Base-by-base conservation (phyloP, 345 rosid species). In the Noccaea bulbosa region DNA sequence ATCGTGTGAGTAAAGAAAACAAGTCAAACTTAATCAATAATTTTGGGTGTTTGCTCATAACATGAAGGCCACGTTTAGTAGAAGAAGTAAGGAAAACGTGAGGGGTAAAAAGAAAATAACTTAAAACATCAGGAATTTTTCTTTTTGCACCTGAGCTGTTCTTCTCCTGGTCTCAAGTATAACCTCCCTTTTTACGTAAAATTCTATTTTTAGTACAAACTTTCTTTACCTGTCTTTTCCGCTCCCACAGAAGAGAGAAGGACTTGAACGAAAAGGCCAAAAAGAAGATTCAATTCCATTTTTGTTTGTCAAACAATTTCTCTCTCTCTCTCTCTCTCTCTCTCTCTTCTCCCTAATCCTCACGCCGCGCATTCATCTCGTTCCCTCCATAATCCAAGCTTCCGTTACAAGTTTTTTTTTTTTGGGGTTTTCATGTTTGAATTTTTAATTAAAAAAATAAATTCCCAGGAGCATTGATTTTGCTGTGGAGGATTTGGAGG, bases 331-430 rank as follows among this genome's bases (percentile, higher is more conserved):
- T 24, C 27, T 24, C 27, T 24, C 27, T 24, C 27, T 24, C 27
- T 24, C 27, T 17, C 20, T 17, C 20, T 17, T 17, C 20, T 17
- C 20, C 15, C 33, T 4, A 16, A 41, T 65, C 66, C 11, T 65
- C 64, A 54, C 71, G 46, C 67, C 63, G 7, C 65, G 69, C 71
- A 63, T 57, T 76, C 49, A 56, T 70, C 56, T 55, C 70, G 37
- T 70, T 69, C 79, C 79, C 75, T 70, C 71, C 79, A 70, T 64
- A 14, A 70, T 56, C 72, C 53, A 76, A 70, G 16, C 75, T 76
- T 76, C 79, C 79, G 79, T 76, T 70, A 70, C 79, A 69, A 48
- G 49, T 14, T 46, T 8, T 24, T 5, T 41, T n/a, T n/a, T n/a
- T 11, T 41, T 33, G 27, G 24, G 37, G 3, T 7, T 73, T 40